A percentile compares a stretch with the other conserved stretches of the same genome.
These are phyloP conservation scores for Actinidia arguta DNA, from an alignment of 179 eudicot genomes.

Conservation along the genomic window DNA sequence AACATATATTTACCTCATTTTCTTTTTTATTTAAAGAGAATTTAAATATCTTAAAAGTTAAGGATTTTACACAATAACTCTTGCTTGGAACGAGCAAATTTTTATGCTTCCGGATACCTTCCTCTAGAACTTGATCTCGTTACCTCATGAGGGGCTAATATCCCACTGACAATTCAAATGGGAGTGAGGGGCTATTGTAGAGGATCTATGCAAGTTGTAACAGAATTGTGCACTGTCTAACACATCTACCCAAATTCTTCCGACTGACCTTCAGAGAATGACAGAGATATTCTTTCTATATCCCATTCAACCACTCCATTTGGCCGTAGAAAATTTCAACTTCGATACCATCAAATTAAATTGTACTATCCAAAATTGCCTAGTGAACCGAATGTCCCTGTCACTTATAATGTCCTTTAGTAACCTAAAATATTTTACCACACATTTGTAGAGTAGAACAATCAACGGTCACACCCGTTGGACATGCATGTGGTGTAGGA, in stretches of 20 bases:
- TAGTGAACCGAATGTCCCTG: not conserved
- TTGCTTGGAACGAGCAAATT: not conserved
- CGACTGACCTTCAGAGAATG: constrained; percentile 20
- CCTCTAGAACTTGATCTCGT: not conserved
- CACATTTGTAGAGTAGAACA: constrained; percentile 12
- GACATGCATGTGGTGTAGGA: not conserved
- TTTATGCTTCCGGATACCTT: not conserved
- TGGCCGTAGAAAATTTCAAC: constrained; percentile 21
- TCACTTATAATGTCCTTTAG: constrained; percentile 19
- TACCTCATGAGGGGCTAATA: constrained; percentile 13
- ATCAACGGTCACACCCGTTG: not conserved
- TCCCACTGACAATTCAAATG: not conserved
- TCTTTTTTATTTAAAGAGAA: too few relatives aligned
- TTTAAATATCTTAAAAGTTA: too few relatives aligned
- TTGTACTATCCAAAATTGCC: constrained; percentile 3
- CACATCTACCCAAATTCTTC: constrained; percentile 17
- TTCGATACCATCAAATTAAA: not conserved
- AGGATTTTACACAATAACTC: too few relatives aligned
- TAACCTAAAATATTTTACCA: constrained; percentile 9
- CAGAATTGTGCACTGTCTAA: constrained; percentile 16
- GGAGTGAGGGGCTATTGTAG: not conserved
- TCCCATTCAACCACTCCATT: not conserved
- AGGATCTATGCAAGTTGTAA: constrained; percentile 13
- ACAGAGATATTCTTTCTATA: constrained; percentile 23
- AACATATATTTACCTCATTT: too few relatives aligned